phyloP scores from a whole-genome alignment of 495 filamentous ascomycete genomes.

The Immersiella caudata region DNA sequence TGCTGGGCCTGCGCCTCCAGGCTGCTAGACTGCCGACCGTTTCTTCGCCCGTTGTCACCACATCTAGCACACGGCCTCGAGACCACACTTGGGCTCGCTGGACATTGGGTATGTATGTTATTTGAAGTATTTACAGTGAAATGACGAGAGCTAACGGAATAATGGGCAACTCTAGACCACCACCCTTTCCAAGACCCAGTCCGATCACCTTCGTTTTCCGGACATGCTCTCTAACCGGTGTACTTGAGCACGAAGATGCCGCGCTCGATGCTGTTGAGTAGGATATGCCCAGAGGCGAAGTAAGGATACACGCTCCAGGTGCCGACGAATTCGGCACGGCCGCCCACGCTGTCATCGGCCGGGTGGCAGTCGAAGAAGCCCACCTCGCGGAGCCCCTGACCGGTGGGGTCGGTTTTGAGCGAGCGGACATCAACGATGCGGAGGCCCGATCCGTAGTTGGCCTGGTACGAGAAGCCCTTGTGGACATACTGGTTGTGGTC shows the following conservation, averaged over 20 bases:
- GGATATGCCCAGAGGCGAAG: conserved; percentile 60
- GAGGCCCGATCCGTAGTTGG: conserved; percentile 61
- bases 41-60: no score
- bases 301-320: conserved; percentile 60
- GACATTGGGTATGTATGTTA: no score
- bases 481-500: conserved; percentile 65
- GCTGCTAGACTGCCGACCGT: no score
- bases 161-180: no score
- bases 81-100: no score
- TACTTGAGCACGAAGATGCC: conserved; percentile 57
- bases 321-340: conserved; percentile 58
- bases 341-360: conserved; percentile 58
- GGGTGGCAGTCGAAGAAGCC: conserved; percentile 63
- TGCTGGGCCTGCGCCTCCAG: no score
- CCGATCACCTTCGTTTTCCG: no score
- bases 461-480: conserved; percentile 57
- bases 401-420: conserved; percentile 55
- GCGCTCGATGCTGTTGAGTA: conserved; percentile 64
- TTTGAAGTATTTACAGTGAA: no score
- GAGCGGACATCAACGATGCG: conserved; percentile 58
- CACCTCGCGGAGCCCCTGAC: conserved; percentile 52
- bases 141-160: no score
- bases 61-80: no score
- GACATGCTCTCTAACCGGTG: conserved; percentile 13
- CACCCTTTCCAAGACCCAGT: no score